Conservation (phyloP, 2,329 filamentous ascomycete genomes). For the Alternaria sp. region DNA sequence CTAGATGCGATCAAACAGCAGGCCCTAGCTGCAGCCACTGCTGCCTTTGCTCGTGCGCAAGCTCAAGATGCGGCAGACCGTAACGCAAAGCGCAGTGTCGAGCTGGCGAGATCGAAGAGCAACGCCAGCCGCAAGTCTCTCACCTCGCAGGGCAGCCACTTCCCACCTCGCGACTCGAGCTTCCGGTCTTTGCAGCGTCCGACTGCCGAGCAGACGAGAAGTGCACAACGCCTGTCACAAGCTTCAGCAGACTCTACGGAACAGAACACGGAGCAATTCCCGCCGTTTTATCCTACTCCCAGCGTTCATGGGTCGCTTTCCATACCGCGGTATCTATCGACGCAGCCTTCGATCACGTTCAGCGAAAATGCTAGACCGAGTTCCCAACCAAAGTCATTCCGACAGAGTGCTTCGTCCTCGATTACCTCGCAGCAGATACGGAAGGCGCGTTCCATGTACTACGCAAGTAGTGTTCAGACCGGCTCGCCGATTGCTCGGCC, state of each 20-base stretch:
- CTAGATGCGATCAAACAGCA: slow-evolving; percentile 41
- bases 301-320: slow-evolving; percentile 11
- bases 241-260: slow-evolving; percentile 10
- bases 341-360: slow-evolving; percentile 29
- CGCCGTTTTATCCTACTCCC: slow-evolving; percentile 24
- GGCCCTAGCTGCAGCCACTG: slow-evolving; percentile 47
- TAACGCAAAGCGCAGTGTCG: slow-evolving; percentile 21
- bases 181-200: slow-evolving; percentile 30
- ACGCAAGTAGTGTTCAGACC: slow-evolving; percentile 47
- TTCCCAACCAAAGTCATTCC: slow-evolving; percentile 32
- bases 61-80: slow-evolving; percentile 23
- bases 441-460: slow-evolving; percentile 49
- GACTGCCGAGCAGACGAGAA: slow-evolving; percentile 15
- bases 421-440: slow-evolving; percentile 44
- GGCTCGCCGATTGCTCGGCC: slow-evolving; percentile 45
- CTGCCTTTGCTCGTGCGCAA: slow-evolving; percentile 44
- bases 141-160: slow-evolving; percentile 45
- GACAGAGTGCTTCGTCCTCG: slow-evolving; percentile 34
- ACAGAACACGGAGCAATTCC: slow-evolving; percentile 26
- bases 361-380: slow-evolving; percentile 34
- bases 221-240: slow-evolving; percentile 16
- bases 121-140: slow-evolving; percentile 43
- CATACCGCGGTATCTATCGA: slow-evolving; percentile 17
- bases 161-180: slow-evolving; percentile 43
- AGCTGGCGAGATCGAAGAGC: slow-evolving; percentile 39